Evolutionary conservation across 2,329 filamentous ascomycete genomes (phyloP), one percentile per base, ranked within the genome.

Genomic region (Fusarium subglutinans): DNA sequence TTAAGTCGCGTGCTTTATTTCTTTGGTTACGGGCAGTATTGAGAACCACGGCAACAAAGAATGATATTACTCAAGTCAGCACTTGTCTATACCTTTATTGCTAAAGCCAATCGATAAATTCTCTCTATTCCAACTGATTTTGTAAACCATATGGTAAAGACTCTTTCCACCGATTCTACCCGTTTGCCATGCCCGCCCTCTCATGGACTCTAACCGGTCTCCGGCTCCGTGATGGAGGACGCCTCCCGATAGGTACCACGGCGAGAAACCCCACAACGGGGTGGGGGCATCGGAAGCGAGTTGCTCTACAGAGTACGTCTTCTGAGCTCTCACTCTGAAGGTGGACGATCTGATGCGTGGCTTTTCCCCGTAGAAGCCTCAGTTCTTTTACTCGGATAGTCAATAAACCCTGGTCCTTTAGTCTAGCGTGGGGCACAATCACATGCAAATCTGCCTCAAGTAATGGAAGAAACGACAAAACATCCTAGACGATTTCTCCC

Each of bases 201-300:
- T 61, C 51, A 58, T 61, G 58, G 74, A 64, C 68, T 78, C 74
- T 61, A 77, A 53, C 68, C 68, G 73, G 76, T 62, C 51, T 57
- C 60, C 62, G 71, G 72, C 67, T 75, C 76, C 76, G 70, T 78
- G 54, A 62, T 70, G 26, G 48, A 77, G 64, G 76, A 70, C 76
- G 64, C 58, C 68, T 73, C 76, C 76, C 76, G 76, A 78, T 78
- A 78, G 76, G 72, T 56, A 78, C 66, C 50, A 66, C 70, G 70
- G 70, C 24, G 47, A 66, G 45, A 40, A 63, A 48, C 72, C 45
- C 76, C 76, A 76, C 76, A 59, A 62, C 76, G 69, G 68, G 43
- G 76, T 75, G 76, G 76, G 70, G 70, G 51, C 72, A n/a, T 69
- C 73, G 73, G 73, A 67, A 73, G 69, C 60, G 72, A 68, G 33